These are phyloP conservation scores for Wickerhamiella australiensis DNA, from an alignment of 805 yeast species.

Conservation along the genomic window DNA sequence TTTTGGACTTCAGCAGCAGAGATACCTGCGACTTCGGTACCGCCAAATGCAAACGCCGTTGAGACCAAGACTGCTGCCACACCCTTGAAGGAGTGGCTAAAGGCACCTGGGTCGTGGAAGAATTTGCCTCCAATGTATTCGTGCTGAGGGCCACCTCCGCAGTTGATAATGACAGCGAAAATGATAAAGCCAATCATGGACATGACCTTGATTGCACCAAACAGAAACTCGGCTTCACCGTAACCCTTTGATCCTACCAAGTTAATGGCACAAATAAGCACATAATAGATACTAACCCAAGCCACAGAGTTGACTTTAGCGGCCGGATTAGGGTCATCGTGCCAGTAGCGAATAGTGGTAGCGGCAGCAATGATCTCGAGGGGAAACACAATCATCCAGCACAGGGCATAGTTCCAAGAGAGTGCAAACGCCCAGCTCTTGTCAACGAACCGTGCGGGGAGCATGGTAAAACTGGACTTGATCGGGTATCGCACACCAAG, in stretches of 20 bases:
- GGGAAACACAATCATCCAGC: constrained; percentile 46
- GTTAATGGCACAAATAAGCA: constrained; percentile 37
- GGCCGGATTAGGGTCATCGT: constrained; percentile 32
- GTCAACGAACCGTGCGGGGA: constrained; percentile 52
- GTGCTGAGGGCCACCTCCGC: constrained; percentile 52
- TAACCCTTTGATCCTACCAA: constrained; percentile 45
- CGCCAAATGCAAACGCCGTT: constrained; percentile 61
- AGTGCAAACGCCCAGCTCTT: constrained; percentile 57
- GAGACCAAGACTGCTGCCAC: constrained; percentile 41
- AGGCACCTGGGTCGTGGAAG: constrained; percentile 61
- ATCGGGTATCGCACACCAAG: constrained; percentile 56
- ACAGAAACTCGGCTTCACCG: constrained; percentile 55
- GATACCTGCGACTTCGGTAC: constrained; percentile 60
- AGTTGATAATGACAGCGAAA: constrained; percentile 36
- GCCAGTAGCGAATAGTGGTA: constrained; percentile 44
- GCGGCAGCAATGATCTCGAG: constrained; percentile 55
- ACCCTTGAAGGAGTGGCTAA: constrained; percentile 33
- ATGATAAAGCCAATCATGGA: constrained; percentile 52
- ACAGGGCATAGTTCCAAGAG: constrained; percentile 50
- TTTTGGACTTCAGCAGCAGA: constrained; percentile 66
- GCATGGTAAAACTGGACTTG: constrained; percentile 54
- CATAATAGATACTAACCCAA: constrained; percentile 44
- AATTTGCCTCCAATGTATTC: constrained; percentile 62
- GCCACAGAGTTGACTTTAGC: constrained; percentile 37
- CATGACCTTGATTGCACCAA: constrained; percentile 44